Evolutionary conservation across 208 protist genomes (phyloP).

Genomic region (Zelonia costaricensis): DNA sequence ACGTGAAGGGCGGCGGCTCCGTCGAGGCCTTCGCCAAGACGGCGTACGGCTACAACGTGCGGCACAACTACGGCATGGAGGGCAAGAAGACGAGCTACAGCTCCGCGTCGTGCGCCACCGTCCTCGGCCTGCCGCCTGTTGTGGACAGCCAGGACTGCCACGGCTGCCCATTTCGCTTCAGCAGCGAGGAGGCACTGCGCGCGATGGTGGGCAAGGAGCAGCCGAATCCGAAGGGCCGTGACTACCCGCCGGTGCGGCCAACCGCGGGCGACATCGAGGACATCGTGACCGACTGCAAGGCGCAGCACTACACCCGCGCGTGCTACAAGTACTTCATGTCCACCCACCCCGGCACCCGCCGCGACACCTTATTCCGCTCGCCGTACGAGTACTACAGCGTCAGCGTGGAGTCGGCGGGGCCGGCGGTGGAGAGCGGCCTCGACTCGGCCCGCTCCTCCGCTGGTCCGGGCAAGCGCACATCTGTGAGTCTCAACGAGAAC

Average conservation of each 20-base stretch:
- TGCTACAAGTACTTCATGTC: constrained; percentile 93
- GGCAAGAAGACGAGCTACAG: constrained; percentile 92
- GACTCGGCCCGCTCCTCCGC: constrained; percentile 17
- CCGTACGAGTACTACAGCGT: constrained; percentile 86
- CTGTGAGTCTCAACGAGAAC: constrained; percentile 43
- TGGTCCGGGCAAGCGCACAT: constrained; percentile 25
- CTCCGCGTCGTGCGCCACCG: constrained; percentile 75
- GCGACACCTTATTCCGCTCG: constrained; percentile 87
- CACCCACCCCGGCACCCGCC: constrained; percentile 73
- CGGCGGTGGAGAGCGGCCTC: constrained; percentile 3
- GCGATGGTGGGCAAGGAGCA: constrained; percentile 51
- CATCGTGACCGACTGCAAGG: constrained; percentile 83
- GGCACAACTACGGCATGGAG: constrained; percentile 92
- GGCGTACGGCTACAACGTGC: constrained; percentile 90
- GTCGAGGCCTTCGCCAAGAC: constrained; percentile 82
- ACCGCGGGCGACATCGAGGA: constrained; percentile 80
- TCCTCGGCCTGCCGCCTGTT: constrained; percentile 81
- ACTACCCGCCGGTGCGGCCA: constrained; percentile 43
- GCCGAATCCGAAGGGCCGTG: constrained; percentile 50
- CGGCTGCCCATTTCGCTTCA: constrained; percentile 91
- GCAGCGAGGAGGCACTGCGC: constrained; percentile 70
- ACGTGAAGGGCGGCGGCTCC: constrained; percentile 70
- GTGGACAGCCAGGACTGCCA: constrained; percentile 87
- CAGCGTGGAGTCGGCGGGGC: constrained; percentile 55
- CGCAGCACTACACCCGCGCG: constrained; percentile 88